These are phyloP conservation scores for Backusella parvicylindrica DNA, from an alignment of 192 early-diverging fungal genomes.

Conservation along the genomic window DNA sequence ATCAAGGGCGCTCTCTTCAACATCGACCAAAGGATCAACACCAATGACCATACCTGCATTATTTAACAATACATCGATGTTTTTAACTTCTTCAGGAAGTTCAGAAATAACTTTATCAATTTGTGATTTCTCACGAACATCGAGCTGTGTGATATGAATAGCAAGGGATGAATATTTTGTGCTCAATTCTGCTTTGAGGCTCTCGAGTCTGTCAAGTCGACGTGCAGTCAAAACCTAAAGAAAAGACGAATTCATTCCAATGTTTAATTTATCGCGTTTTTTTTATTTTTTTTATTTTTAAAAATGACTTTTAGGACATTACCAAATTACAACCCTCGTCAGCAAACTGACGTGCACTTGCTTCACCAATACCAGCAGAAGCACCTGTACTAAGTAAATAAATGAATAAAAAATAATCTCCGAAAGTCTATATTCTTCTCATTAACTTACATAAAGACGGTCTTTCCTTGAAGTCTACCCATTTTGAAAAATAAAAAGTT, in stretches of 20 bases:
- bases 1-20: slow-evolving; percentile 21
- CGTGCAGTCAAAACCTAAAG: slow-evolving; percentile 57
- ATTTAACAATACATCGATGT: slow-evolving; percentile 84
- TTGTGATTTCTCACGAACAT: slow-evolving; percentile 61
- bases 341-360: slow-evolving; percentile 67
- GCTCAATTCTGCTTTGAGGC: slow-evolving; percentile 48
- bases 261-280: background rate
- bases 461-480: slow-evolving; percentile 35
- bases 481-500: slow-evolving; percentile 11
- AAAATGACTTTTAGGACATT: background rate
- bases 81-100: slow-evolving; percentile 54
- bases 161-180: slow-evolving; percentile 45
- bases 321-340: slow-evolving; percentile 57
- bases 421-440: background rate
- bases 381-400: slow-evolving; percentile 56
- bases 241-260: background rate
- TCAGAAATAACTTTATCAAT: slow-evolving; percentile 43
- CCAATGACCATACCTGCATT: slow-evolving; percentile 80
- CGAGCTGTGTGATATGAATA: slow-evolving; percentile 62
- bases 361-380: slow-evolving; percentile 67
- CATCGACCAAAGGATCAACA: slow-evolving; percentile 46
- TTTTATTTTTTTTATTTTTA: background rate
- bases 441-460: slow-evolving; percentile 29
- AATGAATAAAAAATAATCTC: slow-evolving; percentile 1
- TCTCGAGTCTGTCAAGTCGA: slow-evolving; percentile 59